A percentile compares a stretch with the other conserved stretches of the same genome.
Conservation (phyloP, 2,329 filamentous ascomycete genomes). For the Aspergillus hortae region DNA sequence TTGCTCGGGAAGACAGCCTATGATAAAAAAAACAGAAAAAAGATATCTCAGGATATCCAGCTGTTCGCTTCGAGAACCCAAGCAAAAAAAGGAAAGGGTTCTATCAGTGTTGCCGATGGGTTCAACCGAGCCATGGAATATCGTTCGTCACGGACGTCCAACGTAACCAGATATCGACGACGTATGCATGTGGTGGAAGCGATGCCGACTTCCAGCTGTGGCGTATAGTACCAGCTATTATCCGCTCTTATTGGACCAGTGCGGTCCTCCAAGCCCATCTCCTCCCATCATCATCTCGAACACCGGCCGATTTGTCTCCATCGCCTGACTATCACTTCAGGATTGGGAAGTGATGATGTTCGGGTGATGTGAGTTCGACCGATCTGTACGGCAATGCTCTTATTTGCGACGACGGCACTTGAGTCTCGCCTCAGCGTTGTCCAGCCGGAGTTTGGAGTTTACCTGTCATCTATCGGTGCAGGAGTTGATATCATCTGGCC, state of each 20-base stretch:
- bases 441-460: neutral
- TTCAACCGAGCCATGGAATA: neutral
- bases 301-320: neutral
- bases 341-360: constrained; percentile 1
- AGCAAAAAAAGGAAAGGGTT: neutral
- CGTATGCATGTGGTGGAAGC: neutral
- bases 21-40: constrained; percentile 3
- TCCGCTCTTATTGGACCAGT: neutral
- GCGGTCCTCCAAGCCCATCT: neutral
- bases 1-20: no score
- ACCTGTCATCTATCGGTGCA: neutral
- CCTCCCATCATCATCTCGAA: neutral
- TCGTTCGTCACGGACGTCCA: neutral
- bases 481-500: neutral
- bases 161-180: no score
- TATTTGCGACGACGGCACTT: neutral
- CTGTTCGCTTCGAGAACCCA: no score
- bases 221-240: neutral
- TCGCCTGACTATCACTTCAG: no score
- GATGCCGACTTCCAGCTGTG: neutral
- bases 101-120: neutral
- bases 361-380: constrained; percentile 4
- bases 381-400: neutral
- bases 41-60: neutral
- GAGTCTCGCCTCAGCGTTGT: neutral